These are phyloP conservation scores for Aspergillus heteromorphus DNA, from an alignment of 495 filamentous ascomycete genomes.

Conservation along the genomic window DNA sequence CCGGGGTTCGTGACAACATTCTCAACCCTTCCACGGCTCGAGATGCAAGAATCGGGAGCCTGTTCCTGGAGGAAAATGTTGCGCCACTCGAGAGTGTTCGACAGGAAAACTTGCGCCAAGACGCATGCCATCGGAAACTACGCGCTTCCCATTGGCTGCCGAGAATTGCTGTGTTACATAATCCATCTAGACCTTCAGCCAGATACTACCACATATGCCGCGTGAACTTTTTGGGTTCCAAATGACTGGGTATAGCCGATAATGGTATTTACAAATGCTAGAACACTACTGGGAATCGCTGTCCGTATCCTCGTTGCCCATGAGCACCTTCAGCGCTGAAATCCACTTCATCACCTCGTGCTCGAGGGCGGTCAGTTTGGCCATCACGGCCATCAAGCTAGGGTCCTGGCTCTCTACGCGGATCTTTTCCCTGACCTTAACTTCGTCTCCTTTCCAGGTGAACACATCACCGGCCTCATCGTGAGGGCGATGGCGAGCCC, in stretches of 20 bases:
- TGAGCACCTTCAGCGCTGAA: constrained; percentile 70
- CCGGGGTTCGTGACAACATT: constrained; percentile 34
- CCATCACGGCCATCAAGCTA: constrained; percentile 75
- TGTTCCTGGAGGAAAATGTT: constrained; percentile 13
- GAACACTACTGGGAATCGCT: constrained; percentile 23
- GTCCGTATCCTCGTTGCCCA: constrained; percentile 55
- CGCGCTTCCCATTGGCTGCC: constrained; percentile 26
- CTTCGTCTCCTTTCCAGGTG: constrained; percentile 60
- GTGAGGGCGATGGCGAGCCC: constrained; percentile 57
- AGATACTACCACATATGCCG: no score
- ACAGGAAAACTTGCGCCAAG: constrained; percentile 35
- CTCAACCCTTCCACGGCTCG: constrained; percentile 12
- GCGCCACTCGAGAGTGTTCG: constrained; percentile 16
- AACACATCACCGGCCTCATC: constrained; percentile 79
- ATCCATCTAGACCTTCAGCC: constrained; percentile 8
- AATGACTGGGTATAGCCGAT: no score
- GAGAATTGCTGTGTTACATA: constrained; percentile 11
- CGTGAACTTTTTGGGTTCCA: no score
- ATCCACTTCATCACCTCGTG: constrained; percentile 65
- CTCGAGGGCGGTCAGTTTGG: constrained; percentile 79
- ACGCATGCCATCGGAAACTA: constrained; percentile 25
- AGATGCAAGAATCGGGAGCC: constrained; percentile 3
- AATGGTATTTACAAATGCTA: neutral
- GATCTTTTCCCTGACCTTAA: constrained; percentile 84
- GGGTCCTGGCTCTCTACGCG: constrained; percentile 89